A percentile compares a stretch with the other conserved stretches of the same genome.
phyloP scores from a whole-genome alignment of 257 asterid species.

The Solanum chilense region DNA sequence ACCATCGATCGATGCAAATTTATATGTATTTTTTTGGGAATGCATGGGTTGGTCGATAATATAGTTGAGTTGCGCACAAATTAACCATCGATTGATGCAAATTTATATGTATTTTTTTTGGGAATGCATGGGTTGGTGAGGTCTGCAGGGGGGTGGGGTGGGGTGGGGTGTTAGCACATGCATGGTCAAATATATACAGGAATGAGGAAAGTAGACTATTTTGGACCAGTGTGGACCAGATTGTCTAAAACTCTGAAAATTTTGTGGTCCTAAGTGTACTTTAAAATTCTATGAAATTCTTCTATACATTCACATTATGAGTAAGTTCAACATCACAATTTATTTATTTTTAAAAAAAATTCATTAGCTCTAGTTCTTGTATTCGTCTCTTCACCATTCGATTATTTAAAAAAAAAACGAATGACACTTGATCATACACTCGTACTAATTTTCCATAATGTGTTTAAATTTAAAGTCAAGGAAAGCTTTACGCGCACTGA shows the following conservation, averaged over 20 bases:
- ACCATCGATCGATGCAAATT: fast-evolving
- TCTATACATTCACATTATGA: background rate
- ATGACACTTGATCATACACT: background rate
- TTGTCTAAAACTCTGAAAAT: background rate
- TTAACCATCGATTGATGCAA: no score
- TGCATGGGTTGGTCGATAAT: no score
- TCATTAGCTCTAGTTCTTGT: background rate
- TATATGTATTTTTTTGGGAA: background rate
- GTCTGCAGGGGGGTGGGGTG: background rate
- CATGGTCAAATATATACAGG: background rate
- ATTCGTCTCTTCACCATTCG: background rate
- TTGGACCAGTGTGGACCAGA: background rate
- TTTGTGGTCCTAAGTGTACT: background rate
- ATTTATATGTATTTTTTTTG: no score
- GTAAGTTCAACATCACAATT: background rate
- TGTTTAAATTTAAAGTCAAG: slow-evolving; percentile 27
- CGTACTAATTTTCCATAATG: background rate
- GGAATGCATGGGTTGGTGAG: background rate
- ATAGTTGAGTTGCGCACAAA: no score
- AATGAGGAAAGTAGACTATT: no score
- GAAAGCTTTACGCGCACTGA: slow-evolving; percentile 40
- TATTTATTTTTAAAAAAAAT: no score
- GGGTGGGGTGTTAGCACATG: background rate
- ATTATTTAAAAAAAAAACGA: no score
- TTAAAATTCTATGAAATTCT: background rate